Evolutionary conservation across 2,329 filamentous ascomycete species (phyloP), one percentile per base, ranked within the genome.

Genomic region (Cladophialophora immunda): DNA sequence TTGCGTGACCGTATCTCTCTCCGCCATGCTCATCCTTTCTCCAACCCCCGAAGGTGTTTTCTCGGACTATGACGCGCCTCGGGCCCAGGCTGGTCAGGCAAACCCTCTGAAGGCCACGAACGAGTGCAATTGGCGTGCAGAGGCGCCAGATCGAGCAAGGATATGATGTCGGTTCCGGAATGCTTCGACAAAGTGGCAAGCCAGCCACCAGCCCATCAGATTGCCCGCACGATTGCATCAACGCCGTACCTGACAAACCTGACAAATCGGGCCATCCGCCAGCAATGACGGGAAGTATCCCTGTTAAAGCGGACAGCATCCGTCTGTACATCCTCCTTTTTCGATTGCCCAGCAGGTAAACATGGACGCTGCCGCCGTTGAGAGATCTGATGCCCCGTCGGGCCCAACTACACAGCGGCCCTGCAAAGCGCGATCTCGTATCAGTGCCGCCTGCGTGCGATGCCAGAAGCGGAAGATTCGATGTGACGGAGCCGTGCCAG

Each of bases 391-490:
- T 47, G 41, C 13, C 41, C 13, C 41, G 25, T 27, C 56, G 19
- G 36, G 56, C 25, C 56, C 47, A 13, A 15, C 3, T 11, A n/a
- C 56, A 29, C 56, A 45, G 9, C 34, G 56, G 4, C n/a, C 32
- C 17, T 25, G 3, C 56, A 58, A 58, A 32, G 22, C 22, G 7
- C 56, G 56, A 17, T 58, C 56, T 9, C 56, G 56, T 13, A 58
- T 58, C 36, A 47, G 56, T 6, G 56, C 56, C 56, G 56, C 56
- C 7, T 58, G 56, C 22, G 22, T 58, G 22, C 55, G 55, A 13
- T 58, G 55, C 11, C 55, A 58, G 22, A 58, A 58, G 27, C 32
- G 55, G 34, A 58, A 58, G 32, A 58, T 58, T 15, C 55, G 55
- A 15, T 58, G 56, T n/a, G 56, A 58, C 36, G 56, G 34, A 27